Evolutionary conservation across 441 rosid genomes (phyloP).

Genomic region (Macaranga tanarius): DNA sequence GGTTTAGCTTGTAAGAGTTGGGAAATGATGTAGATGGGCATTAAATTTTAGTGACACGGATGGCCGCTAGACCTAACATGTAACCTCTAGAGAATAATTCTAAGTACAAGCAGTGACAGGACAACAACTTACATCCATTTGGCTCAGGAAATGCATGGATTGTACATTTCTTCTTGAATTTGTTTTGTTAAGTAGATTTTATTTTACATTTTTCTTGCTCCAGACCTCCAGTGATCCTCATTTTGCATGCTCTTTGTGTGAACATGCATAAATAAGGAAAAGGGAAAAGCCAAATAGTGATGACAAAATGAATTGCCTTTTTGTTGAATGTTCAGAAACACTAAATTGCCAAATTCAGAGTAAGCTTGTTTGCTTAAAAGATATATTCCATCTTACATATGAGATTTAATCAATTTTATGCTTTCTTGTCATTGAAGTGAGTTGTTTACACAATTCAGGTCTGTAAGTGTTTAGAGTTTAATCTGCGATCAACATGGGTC

Average conservation of each 20-base stretch:
- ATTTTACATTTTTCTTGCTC: too few relatives aligned
- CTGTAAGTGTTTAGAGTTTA: background rate
- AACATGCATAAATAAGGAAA: too few relatives aligned
- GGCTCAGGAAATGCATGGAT: background rate
- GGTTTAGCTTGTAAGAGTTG: conserved; percentile 3
- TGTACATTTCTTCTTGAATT: background rate
- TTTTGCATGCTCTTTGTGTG: too few relatives aligned
- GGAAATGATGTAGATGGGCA: conserved; percentile 4
- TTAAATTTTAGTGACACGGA: background rate
- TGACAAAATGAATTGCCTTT: background rate
- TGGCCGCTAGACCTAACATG: background rate
- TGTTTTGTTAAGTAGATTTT: background rate
- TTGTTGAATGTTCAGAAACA: background rate
- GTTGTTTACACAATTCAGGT: background rate
- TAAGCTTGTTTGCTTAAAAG: background rate
- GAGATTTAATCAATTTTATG: background rate
- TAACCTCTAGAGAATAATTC: background rate
- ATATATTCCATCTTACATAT: conserved; percentile 6
- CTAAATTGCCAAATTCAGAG: background rate
- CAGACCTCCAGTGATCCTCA: too few relatives aligned
- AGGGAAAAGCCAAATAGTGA: background rate
- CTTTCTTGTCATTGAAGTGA: background rate
- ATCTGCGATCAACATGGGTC: background rate
- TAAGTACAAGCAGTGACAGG: background rate
- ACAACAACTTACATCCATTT: background rate